phyloP scores from a whole-genome alignment of 2,329 filamentous ascomycete genomes.

The Huntiella bhutanensis region DNA sequence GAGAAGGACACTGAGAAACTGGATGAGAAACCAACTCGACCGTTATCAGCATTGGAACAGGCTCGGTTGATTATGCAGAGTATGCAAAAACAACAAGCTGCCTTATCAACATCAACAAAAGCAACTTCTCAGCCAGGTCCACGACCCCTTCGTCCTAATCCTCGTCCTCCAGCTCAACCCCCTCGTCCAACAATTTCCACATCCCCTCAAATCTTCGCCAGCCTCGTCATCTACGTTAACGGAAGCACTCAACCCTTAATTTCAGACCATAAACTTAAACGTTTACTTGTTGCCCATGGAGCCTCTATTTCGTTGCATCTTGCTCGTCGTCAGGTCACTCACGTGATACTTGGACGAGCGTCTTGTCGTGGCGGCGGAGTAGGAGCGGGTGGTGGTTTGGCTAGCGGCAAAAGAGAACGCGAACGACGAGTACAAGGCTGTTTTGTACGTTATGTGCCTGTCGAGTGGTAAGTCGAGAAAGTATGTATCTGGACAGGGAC shows the following conservation, averaged over 20 bases:
- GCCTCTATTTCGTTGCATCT: slow-evolving; percentile 52
- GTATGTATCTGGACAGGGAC: slow-evolving; percentile 9
- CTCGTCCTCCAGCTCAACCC: not conserved
- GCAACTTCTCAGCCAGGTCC: not conserved
- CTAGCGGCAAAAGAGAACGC: slow-evolving; percentile 60
- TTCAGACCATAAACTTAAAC: slow-evolving; percentile 74
- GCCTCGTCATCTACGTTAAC: slow-evolving; percentile 67
- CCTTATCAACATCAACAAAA: not conserved
- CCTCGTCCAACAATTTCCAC: not conserved
- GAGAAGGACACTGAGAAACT: not conserved
- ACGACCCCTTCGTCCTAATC: not conserved
- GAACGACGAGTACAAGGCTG: slow-evolving; percentile 50
- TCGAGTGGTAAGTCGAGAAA: slow-evolving; percentile 45
- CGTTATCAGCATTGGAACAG: not conserved
- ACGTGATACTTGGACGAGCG: slow-evolving; percentile 59
- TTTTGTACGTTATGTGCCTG: slow-evolving; percentile 59
- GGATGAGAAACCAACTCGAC: not conserved
- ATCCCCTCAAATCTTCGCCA: slow-evolving; percentile 38
- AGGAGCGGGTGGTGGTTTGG: slow-evolving; percentile 55
- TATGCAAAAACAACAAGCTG: not conserved
- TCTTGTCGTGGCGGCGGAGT: slow-evolving; percentile 19
- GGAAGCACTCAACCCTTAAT: slow-evolving; percentile 65
- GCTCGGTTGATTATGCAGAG: not conserved
- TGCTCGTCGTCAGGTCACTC: slow-evolving; percentile 57
- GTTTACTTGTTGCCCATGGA: slow-evolving; percentile 55